Base-by-base conservation (phyloP, 2,329 filamentous ascomycete species). In the Corniculantispora saksenae region DNA sequence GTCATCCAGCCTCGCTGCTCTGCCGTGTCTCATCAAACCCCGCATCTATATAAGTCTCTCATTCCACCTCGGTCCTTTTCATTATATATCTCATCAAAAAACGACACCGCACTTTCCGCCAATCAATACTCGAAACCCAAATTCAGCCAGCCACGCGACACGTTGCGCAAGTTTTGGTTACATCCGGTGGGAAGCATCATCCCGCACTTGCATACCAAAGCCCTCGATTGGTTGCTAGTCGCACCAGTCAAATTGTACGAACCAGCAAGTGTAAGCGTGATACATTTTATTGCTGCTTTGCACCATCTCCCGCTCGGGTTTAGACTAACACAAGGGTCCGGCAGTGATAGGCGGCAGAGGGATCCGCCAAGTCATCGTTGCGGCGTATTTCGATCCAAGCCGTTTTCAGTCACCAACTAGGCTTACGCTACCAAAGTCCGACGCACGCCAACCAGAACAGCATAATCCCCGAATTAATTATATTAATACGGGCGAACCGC, bases 371-470 rank as follows among this genome's bases (percentile, higher is more conserved):
- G 35, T 45, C 50, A 61, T 43, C 47, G 25, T 27, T n/a, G 32
- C 21, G 17, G 47, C 9, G 21, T 47, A 35, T 61, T 61, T 51
- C 47, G 58, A 61, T 61, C 58, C 58, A 61, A 53, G 58, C 58
- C 58, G 32, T 17, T 23, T 62, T 47, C 40, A 35, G 60, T 62
- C 50, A 38, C 50, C 60, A 62, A 43, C 21, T 17, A 23, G 43
- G 51, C 61, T 63, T 63, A 63, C 51, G 51, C 51, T 48, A 63
- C 23, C 29, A 38, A 50, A 63, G 27, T 56, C 61, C 60, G 60
- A 29, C 40, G 43, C 27, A 32, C 29, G 40, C 15, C n/a, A 23
- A 21, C 45, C n/a, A 45, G n/a, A 10, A 25, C 27, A 60, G 8
- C 45, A 51, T n/a, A 50, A 50, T n/a, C 55, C 32, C 53, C n/a